phyloP scores from a whole-genome alignment of 2,329 filamentous ascomycete species.

The Dactylonectria macrodidyma region DNA sequence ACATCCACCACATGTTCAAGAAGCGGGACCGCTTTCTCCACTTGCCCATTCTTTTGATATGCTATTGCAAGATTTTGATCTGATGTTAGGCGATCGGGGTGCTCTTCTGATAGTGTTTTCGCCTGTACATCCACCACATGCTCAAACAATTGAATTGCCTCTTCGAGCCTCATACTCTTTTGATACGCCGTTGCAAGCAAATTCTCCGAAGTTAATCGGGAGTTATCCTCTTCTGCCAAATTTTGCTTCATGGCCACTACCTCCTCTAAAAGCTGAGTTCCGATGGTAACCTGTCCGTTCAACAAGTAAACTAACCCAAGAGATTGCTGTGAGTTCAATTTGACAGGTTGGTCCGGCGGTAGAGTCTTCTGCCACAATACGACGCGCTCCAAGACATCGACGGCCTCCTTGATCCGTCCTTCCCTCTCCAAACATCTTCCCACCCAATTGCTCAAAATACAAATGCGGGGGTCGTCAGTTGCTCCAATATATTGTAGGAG shows the following conservation, averaged over 20 bases:
- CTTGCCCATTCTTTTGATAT: neutral
- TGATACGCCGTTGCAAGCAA: constrained; percentile 7
- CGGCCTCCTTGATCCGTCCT: neutral
- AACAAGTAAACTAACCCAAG: neutral
- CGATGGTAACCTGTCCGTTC: neutral
- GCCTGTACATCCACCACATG: neutral
- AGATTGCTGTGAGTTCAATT: neutral
- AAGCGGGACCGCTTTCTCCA: constrained; percentile 6
- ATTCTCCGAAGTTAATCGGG: constrained; percentile 11
- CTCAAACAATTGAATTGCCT: neutral
- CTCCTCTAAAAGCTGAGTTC: neutral
- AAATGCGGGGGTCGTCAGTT: neutral
- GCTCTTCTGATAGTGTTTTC: neutral
- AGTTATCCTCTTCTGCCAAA: neutral
- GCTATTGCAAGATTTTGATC: neutral
- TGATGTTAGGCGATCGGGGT: neutral
- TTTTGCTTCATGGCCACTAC: neutral
- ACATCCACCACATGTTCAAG: neutral
- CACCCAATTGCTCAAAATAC: neutral
- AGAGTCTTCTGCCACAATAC: neutral
- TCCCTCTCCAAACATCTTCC: neutral
- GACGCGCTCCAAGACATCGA: neutral
- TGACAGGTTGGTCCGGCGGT: rapidly evolving
- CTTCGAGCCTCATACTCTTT: neutral
- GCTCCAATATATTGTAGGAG: neutral